Base-by-base conservation (phyloP, 2,329 filamentous ascomycete species). In the Aspergillus costaricaensis region DNA sequence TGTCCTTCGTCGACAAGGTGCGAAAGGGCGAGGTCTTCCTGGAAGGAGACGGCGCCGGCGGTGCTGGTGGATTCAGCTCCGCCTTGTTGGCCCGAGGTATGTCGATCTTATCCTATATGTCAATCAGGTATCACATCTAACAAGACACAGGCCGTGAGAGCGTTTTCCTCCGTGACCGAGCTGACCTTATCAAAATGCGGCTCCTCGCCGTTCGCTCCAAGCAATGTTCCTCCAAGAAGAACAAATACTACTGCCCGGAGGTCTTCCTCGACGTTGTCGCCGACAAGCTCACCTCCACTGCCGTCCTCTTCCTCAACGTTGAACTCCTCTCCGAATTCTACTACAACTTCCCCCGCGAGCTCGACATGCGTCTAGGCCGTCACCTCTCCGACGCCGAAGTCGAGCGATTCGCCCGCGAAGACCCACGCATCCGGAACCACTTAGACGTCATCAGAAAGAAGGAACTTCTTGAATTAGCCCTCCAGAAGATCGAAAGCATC, bases 201-300 rank as follows among this genome's bases (percentile, higher is more conserved):
- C 84, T 98, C 38, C 76, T 91, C 60, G 95, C 95, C 47, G 84
- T 96, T 59, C 95, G 94, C 75, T 95, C 91, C 15, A 92, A 94
- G 75, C 93, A 96, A 78, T 99, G 95, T 78, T 85, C 88, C 61
- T 86, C 81, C 66, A 83, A 89, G 67, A 89, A 89, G 71, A 96
- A 96, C 81, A 97, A 97, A 80, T 97, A 98, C 79, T 87, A 95
- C 79, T 99, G 95, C 72, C 95, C 95, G 0, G 95, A 99, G 74
- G 86, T 99, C 15, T 99, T 99, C 81, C 86, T 99, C n/a, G 93
- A 99, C 71, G 92, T 96, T 3, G 95, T 96, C 2, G 93, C 95
- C 1, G 91, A 93, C 67, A 98, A 98, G 78, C 85, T 99, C 52
- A 96, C 94, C 3, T 90, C 92, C 1, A 99, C 95, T 0, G 94